Percentiles rank a stretch among this genome's conserved stretches.
phyloP scores from a whole-genome alignment of 106 monocot species.

The Platanthera guangdongensis region DNA sequence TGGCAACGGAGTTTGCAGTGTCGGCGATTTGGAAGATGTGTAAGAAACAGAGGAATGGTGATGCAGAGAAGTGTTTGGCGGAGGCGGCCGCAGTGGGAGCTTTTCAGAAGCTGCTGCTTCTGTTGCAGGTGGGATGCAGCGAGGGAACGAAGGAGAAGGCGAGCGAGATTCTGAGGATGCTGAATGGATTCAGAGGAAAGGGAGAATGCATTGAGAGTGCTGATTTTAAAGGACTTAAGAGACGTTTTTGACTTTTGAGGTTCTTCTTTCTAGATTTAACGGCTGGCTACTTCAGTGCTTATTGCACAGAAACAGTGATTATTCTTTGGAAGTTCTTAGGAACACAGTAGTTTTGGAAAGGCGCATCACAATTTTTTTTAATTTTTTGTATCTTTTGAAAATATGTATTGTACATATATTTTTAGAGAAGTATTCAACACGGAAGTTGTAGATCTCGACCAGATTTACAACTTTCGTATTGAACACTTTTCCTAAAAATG shows the following conservation, averaged over 20 bases:
- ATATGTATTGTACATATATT: no score
- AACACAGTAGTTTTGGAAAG: no score
- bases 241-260: background rate
- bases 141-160: conserved; percentile 38
- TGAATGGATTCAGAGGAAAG: conserved; percentile 26
- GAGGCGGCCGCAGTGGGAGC: conserved; percentile 42
- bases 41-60: conserved; percentile 1
- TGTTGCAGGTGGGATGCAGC: conserved; percentile 42
- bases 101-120: conserved; percentile 52
- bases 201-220: conserved; percentile 38
- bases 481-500: no score
- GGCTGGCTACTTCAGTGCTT: no score
- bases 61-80: conserved; percentile 12
- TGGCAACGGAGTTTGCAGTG: conserved; percentile 60
- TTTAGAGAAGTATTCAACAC: no score
- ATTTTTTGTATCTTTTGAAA: no score
- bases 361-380: no score
- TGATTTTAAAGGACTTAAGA: conserved; percentile 42
- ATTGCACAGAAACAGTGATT: no score
- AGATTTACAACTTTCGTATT: no score
- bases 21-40: conserved; percentile 70
- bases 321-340: no score
- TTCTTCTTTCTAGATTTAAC: no score
- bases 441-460: no score
- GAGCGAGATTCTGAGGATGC: conserved; percentile 36